A percentile compares a stretch with the other conserved stretches of the same genome.
phyloP scores from a whole-genome alignment of 257 asterid genomes.

The Solanum piurae region DNA sequence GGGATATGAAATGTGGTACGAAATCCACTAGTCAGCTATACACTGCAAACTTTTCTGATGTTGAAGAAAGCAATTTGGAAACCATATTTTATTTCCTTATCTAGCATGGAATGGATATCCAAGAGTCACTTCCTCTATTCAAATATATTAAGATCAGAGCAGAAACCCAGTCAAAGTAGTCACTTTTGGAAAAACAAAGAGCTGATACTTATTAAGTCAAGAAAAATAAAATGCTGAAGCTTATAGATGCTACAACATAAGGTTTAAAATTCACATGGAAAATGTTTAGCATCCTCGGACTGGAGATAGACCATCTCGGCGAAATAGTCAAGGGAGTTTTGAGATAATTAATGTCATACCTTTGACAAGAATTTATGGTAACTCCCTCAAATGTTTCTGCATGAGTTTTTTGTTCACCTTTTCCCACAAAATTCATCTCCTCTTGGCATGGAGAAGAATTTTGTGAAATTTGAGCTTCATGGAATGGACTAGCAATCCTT shows the following conservation, averaged over 20 bases:
- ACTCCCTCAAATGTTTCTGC: slow-evolving; percentile 37
- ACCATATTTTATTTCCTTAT: background rate
- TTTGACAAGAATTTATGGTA: slow-evolving; percentile 20
- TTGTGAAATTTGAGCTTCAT: slow-evolving; percentile 21
- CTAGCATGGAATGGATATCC: background rate
- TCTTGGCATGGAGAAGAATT: slow-evolving; percentile 23
- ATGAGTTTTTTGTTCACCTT: slow-evolving; percentile 24
- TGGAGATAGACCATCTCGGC: background rate
- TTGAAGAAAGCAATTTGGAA: background rate
- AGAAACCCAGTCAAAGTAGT: background rate
- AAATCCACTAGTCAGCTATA: background rate
- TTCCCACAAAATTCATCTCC: slow-evolving; percentile 33
- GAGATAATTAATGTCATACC: slow-evolving; percentile 22
- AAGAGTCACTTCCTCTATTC: background rate
- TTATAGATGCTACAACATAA: background rate
- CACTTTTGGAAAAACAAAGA: background rate
- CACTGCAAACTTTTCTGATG: background rate
- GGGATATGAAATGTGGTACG: background rate
- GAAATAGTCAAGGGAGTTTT: background rate
- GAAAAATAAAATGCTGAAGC: background rate
- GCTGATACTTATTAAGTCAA: background rate
- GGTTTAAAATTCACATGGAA: background rate
- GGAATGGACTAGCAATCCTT: slow-evolving; percentile 22
- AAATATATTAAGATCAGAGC: background rate
- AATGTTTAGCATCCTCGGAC: background rate